Conservation (phyloP, 148 eudicot species). For the Spergularia bocconei region DNA sequence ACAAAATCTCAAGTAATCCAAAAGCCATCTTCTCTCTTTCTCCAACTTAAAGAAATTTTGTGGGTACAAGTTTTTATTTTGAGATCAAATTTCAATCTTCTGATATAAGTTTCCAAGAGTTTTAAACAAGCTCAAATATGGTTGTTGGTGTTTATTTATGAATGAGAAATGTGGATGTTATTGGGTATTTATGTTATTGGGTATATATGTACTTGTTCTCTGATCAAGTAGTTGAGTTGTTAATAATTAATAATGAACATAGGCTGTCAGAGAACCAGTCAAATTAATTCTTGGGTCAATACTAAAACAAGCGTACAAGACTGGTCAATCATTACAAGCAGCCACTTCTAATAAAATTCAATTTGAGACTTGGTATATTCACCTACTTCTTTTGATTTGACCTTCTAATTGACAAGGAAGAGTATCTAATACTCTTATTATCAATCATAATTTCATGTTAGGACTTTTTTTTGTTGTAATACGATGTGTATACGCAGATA, state of each 20-base stretch:
- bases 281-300: neutral
- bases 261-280: neutral
- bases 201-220: no score
- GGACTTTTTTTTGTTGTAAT: no score
- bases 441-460: no score
- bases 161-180: no score
- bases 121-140: no score
- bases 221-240: no score
- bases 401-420: neutral
- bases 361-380: neutral
- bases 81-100: neutral
- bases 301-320: neutral
- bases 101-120: no score
- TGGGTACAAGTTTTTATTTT: neutral
- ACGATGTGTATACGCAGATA: no score
- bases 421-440: no score
- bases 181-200: no score
- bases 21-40: slow-evolving; percentile 8
- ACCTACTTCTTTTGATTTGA: neutral
- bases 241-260: no score
- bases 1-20: slow-evolving; percentile 26
- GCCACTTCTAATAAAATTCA: neutral
- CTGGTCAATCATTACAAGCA: neutral
- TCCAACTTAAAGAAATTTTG: neutral
- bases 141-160: no score